Percentiles rank a stretch among this genome's conserved stretches.
Evolutionary conservation across 176 grass and related monocot species (phyloP).

Genomic region (Oryza longistaminata): DNA sequence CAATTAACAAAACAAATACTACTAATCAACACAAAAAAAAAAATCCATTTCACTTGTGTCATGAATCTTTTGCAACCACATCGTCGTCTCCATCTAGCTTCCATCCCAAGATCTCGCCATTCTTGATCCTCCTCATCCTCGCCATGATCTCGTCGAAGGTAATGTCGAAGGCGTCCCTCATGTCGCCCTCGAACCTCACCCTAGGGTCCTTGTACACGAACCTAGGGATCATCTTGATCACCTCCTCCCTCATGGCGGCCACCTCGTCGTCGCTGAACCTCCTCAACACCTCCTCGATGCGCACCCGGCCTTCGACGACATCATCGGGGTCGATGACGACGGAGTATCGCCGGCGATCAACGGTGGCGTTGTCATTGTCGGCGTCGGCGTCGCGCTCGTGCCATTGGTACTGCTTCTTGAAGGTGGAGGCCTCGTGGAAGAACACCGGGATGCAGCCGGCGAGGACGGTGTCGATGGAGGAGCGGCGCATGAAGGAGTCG

Average conservation of each 20-base stretch:
- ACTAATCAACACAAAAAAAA: background rate
- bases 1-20: background rate
- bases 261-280: constrained; percentile 54
- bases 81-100: background rate
- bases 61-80: constrained; percentile 6
- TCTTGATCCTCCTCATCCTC: constrained; percentile 59
- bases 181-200: constrained; percentile 21
- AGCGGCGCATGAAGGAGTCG: constrained; percentile 63
- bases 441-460: constrained; percentile 71
- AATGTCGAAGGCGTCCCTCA: constrained; percentile 64
- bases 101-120: constrained; percentile 4
- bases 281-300: constrained; percentile 58
- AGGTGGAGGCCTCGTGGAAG: constrained; percentile 52
- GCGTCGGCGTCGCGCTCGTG: constrained; percentile 38
- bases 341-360: constrained; percentile 35
- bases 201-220: constrained; percentile 68
- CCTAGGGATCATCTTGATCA: constrained; percentile 68
- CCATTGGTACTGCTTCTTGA: constrained; percentile 59
- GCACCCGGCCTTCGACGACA: constrained; percentile 46
- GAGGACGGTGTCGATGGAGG: constrained; percentile 56
- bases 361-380: no score
- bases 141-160: constrained; percentile 46
- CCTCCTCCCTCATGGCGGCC: constrained; percentile 59
- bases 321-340: constrained; percentile 51
- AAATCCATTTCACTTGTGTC: background rate